Conservation (phyloP, 108 stramenopile species). For the Epithemia pelagica region DNA sequence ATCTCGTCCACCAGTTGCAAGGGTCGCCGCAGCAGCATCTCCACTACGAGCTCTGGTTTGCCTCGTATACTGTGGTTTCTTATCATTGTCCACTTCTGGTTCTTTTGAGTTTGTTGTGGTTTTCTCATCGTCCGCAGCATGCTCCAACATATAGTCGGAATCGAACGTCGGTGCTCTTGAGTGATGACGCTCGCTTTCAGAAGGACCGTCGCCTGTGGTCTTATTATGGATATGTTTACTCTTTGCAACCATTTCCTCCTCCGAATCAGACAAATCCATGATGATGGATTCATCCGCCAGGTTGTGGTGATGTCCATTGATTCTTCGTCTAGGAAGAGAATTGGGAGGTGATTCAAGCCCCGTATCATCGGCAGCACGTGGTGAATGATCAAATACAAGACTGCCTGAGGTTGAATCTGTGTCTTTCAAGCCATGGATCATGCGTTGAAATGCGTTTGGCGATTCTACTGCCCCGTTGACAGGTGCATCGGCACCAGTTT, state of each 20-base stretch:
- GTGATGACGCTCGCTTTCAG: neutral
- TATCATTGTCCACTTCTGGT: neutral
- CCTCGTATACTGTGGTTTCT: neutral
- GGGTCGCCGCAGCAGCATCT: slow-evolving; percentile 45
- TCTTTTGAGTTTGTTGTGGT: neutral
- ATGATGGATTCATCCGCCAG: slow-evolving; percentile 15
- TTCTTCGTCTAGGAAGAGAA: neutral
- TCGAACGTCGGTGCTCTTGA: slow-evolving; percentile 8
- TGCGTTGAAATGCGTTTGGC: neutral
- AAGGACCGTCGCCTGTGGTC: neutral
- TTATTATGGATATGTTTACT: neutral
- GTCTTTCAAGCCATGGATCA: neutral
- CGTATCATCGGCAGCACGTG: neutral
- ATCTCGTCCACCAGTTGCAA: slow-evolving; percentile 37
- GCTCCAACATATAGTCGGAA: neutral
- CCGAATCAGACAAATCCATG: slow-evolving; percentile 27
- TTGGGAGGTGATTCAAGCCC: neutral
- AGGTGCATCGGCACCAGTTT: too few species aligned
- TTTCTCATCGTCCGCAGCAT: slow-evolving; percentile 26
- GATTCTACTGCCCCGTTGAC: neutral
- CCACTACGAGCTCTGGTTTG: slow-evolving; percentile 38
- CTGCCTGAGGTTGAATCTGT: neutral
- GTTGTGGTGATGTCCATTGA: slow-evolving; percentile 1
- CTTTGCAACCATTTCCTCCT: slow-evolving; percentile 1
- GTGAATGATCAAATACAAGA: neutral